Conservation (phyloP, 768 basidiomycete species). For the Termitomyces sp. region DNA sequence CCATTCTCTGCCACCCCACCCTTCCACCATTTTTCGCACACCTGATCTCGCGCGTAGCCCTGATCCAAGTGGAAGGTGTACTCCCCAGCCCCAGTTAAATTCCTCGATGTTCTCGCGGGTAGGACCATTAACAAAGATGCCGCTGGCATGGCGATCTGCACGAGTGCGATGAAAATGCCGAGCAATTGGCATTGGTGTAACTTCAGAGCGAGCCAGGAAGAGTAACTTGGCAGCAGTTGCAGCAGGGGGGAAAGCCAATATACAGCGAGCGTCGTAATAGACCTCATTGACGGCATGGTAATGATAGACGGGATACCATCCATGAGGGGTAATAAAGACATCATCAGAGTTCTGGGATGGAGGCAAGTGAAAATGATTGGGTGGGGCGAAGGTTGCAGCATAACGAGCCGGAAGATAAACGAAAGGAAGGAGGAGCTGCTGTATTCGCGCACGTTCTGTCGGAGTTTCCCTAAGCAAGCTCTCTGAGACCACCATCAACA, state of each 20-base stretch:
- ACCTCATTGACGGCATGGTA: slow-evolving; percentile 16
- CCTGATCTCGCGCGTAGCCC: not conserved
- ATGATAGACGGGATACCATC: slow-evolving; percentile 43
- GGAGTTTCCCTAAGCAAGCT: slow-evolving; percentile 22
- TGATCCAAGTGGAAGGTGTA: slow-evolving; percentile 18
- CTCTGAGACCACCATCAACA: slow-evolving; percentile 12
- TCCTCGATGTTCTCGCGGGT: slow-evolving; percentile 60
- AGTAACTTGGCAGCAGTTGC: slow-evolving; percentile 56
- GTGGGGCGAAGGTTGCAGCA: slow-evolving; percentile 52
- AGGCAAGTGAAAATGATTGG: slow-evolving; percentile 57
- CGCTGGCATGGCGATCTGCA: slow-evolving; percentile 17
- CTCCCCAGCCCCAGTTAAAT: slow-evolving; percentile 38
- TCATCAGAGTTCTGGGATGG: slow-evolving; percentile 9
- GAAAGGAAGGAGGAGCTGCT: slow-evolving; percentile 33
- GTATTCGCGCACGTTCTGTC: slow-evolving; percentile 23
- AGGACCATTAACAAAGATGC: slow-evolving; percentile 24
- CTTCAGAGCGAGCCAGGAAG: slow-evolving; percentile 55
- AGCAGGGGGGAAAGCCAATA: slow-evolving; percentile 36
- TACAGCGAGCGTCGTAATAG: slow-evolving; percentile 25
- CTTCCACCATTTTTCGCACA: not conserved
- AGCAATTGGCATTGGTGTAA: slow-evolving; percentile 37
- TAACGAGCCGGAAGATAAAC: slow-evolving; percentile 53
- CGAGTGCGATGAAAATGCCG: slow-evolving; percentile 27
- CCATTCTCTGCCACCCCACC: slow-evolving; percentile 1
- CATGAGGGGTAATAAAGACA: slow-evolving; percentile 32